These are phyloP conservation scores for Zangia roseola DNA, from an alignment of 768 basidiomycete genomes.

Conservation along the genomic window DNA sequence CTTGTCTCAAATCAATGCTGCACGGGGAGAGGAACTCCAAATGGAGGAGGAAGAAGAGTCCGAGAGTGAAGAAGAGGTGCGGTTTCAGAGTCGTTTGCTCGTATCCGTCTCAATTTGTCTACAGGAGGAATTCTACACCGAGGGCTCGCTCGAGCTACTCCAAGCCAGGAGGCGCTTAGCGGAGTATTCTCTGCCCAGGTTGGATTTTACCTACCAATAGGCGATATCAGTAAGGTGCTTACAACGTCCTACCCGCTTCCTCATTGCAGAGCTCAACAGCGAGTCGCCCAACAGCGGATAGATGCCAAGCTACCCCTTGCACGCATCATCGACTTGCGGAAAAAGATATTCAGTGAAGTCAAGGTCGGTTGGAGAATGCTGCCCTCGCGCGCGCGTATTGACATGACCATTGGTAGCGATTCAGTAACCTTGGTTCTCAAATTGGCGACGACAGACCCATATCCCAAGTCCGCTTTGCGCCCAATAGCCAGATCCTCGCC, in stretches of 20 bases:
- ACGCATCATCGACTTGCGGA: constrained; percentile 88
- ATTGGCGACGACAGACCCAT: constrained; percentile 96
- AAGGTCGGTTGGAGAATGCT: constrained; percentile 48
- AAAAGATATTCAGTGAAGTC: constrained; percentile 84
- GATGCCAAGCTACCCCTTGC: constrained; percentile 86
- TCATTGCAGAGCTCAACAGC: constrained; percentile 87
- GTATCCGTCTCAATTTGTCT: constrained; percentile 6
- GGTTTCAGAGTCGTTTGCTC: constrained; percentile 12
- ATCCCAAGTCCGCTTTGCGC: constrained; percentile 91
- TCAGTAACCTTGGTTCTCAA: constrained; percentile 92
- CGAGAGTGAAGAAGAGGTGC: constrained; percentile 76
- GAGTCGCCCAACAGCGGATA: constrained; percentile 88
- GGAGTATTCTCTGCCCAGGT: constrained; percentile 95
- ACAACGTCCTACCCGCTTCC: constrained; percentile 45
- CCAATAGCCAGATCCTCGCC: constrained; percentile 83
- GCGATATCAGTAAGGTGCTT: constrained; percentile 72
- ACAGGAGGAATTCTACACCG: constrained; percentile 94
- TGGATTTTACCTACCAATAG: constrained; percentile 61
- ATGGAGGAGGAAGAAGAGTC: constrained; percentile 69
- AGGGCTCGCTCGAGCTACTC: constrained; percentile 83
- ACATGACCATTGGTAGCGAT: constrained; percentile 53
- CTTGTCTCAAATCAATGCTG: constrained; percentile 89
- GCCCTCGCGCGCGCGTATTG: not conserved
- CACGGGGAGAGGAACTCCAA: constrained; percentile 75
- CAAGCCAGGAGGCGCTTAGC: constrained; percentile 84